Conservation (phyloP, 75 land plant species). For the Cunninghamia lanceolata region DNA sequence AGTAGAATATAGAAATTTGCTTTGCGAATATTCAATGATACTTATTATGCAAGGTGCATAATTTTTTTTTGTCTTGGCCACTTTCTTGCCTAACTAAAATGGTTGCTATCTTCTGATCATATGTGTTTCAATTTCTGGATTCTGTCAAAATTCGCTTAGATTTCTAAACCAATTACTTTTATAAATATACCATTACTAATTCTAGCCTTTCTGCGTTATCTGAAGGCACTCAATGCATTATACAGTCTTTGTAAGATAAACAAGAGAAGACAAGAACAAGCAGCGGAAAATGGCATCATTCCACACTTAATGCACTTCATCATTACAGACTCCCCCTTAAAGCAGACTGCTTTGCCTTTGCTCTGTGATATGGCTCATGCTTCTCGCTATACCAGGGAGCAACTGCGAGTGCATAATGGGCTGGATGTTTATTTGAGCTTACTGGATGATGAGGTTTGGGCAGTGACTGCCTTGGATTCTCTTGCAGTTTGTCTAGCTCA, state of each 20-base stretch:
- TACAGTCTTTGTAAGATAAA: constrained; percentile 99
- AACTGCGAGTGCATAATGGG: constrained; percentile 82
- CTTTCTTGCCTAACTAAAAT: neutral
- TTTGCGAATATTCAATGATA: neutral
- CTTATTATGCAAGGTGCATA: neutral
- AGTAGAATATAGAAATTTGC: neutral
- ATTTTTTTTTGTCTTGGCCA: neutral
- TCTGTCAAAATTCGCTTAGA: neutral
- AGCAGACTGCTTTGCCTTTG: constrained; percentile 84
- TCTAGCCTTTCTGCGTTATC: neutral
- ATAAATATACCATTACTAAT: neutral
- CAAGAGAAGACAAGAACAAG: constrained; percentile 96
- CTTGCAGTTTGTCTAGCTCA: constrained; percentile 97
- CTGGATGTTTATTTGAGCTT: constrained; percentile 89
- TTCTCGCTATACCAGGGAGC: constrained; percentile 96
- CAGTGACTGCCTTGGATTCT: constrained; percentile 94
- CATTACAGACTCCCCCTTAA: constrained; percentile 78
- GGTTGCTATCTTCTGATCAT: neutral
- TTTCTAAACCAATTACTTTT: neutral
- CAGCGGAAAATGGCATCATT: constrained; percentile 99
- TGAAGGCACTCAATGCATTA: constrained; percentile 86
- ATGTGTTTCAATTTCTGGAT: neutral
- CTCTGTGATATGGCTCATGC: constrained; percentile 99
- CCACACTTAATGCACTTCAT: constrained; percentile 96
- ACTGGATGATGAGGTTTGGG: constrained; percentile 90